phyloP scores from a whole-genome alignment of 352 stramenopile species.

The Phytopythium chamaehyphon region DNA sequence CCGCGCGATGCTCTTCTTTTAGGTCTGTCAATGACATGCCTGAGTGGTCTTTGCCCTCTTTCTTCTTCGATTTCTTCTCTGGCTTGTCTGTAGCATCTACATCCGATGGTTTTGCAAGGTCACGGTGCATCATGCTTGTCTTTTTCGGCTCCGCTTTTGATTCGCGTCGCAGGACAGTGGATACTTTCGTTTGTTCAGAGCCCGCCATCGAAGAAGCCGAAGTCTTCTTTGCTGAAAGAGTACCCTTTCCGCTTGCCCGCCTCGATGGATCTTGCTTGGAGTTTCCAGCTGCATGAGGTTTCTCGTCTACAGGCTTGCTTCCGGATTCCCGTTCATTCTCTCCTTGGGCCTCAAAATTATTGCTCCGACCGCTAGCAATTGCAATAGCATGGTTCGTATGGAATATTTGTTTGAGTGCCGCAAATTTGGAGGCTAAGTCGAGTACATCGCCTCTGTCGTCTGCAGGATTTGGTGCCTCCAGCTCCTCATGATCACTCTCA shows the following conservation, averaged over 20 bases:
- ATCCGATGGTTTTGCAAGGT: neutral
- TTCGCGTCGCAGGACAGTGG: no score
- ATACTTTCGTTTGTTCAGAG: no score
- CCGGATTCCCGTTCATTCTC: neutral
- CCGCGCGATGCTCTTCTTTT: conserved; percentile 69
- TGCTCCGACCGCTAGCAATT: neutral
- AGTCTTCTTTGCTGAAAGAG: no score
- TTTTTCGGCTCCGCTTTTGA: no score
- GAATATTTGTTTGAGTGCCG: conserved; percentile 55
- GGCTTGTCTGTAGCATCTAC: neutral
- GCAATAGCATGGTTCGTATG: conserved; percentile 36
- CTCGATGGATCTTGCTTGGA: no score
- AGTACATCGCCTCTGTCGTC: neutral
- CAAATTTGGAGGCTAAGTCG: conserved; percentile 53
- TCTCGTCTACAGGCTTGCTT: neutral
- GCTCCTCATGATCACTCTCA: conserved; percentile 11
- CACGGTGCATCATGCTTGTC: no score
- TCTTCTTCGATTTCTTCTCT: conserved; percentile 13
- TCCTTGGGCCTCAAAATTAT: neutral
- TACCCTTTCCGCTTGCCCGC: no score
- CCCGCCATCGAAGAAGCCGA: no score
- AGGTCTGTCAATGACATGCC: conserved; percentile 68
- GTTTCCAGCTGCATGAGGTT: no score
- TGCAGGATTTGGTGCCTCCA: neutral
- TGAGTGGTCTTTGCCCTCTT: conserved; percentile 33